Conservation (phyloP, 768 basidiomycete genomes). For the Trametes cinnabarina region DNA sequence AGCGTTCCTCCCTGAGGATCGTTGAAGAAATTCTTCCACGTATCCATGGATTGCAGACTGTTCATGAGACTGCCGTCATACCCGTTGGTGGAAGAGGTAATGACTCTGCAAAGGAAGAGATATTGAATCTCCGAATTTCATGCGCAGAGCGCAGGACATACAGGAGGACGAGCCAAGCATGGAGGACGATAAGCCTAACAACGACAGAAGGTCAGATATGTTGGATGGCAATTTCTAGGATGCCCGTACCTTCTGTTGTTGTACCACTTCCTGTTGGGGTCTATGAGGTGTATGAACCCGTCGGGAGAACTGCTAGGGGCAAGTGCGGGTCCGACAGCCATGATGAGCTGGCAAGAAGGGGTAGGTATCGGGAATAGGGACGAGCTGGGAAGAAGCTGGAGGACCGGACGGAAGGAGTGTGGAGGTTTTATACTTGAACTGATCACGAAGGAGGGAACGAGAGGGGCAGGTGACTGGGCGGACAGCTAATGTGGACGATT, state of each 20-base stretch:
- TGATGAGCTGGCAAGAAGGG: slow-evolving; percentile 33
- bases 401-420: slow-evolving; percentile 17
- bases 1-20: slow-evolving; percentile 54
- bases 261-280: slow-evolving; percentile 72
- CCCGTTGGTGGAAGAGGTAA: slow-evolving; percentile 74
- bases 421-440: slow-evolving; percentile 20
- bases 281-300: slow-evolving; percentile 53
- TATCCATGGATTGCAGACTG: slow-evolving; percentile 63
- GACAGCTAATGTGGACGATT: slow-evolving; percentile 9
- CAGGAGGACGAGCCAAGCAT: slow-evolving; percentile 71
- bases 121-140: background rate
- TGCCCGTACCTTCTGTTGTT: slow-evolving; percentile 64
- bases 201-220: background rate
- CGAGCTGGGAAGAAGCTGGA: slow-evolving; percentile 27
- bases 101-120: slow-evolving; percentile 44
- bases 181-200: slow-evolving; percentile 55
- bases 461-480: slow-evolving; percentile 14
- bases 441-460: slow-evolving; percentile 8
- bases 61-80: slow-evolving; percentile 83
- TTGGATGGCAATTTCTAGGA: background rate
- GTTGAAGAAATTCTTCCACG: slow-evolving; percentile 63
- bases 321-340: slow-evolving; percentile 53
- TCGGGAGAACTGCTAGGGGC: slow-evolving; percentile 32
- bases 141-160: slow-evolving; percentile 30
- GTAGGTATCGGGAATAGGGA: slow-evolving; percentile 14